Evolutionary conservation across 2,329 filamentous ascomycete genomes (phyloP).

Genomic region (Pseudogymnoascus sp.): DNA sequence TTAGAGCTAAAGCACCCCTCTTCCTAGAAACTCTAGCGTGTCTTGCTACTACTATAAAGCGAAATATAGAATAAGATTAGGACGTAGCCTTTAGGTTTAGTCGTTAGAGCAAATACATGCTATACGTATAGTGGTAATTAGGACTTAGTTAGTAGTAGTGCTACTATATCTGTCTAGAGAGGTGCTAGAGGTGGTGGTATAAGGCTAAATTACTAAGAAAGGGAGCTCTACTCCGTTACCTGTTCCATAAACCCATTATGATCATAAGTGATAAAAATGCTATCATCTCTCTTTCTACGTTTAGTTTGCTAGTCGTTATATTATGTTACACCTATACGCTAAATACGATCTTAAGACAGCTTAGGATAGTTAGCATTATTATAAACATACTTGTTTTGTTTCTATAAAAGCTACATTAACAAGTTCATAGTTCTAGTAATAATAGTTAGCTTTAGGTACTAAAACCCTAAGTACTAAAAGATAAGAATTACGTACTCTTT

Average conservation of each 20-base stretch:
- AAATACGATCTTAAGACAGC: neutral
- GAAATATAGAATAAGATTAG: neutral
- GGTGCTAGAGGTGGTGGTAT: neutral
- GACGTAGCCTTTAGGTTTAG: neutral
- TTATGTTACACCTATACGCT: neutral
- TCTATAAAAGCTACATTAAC: slow-evolving; percentile 14
- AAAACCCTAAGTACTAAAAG: neutral
- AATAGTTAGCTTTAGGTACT: neutral
- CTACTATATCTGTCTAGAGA: neutral
- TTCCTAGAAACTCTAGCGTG: neutral
- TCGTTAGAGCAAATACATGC: neutral
- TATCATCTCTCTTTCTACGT: neutral
- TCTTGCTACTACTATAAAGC: neutral
- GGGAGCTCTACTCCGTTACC: neutral
- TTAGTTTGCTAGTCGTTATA: neutral
- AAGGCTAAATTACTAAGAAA: neutral
- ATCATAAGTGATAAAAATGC: neutral
- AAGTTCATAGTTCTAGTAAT: slow-evolving; percentile 11
- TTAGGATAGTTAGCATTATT: slow-evolving; percentile 12
- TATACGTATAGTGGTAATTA: neutral
- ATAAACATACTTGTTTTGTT: slow-evolving; percentile 13
- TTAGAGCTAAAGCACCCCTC: neutral
- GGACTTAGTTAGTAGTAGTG: neutral
- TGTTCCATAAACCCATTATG: neutral
- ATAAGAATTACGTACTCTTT: neutral